Evolutionary conservation across 257 asterid species (phyloP), one percentile per base, ranked within the genome.

Genomic region (Agastache rugosa): DNA sequence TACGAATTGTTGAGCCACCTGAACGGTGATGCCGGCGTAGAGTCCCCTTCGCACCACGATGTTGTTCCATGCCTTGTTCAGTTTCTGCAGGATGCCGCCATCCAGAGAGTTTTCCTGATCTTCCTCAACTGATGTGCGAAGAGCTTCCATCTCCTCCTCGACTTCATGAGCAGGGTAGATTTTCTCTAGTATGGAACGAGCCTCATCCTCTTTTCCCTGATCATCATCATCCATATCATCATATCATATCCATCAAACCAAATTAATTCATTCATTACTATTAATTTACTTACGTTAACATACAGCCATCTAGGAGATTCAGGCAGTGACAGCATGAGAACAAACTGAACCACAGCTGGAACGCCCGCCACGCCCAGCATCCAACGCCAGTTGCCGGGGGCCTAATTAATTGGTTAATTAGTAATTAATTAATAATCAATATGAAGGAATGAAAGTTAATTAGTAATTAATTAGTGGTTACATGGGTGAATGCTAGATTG

Each of bases 291-390:
- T 50, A 50, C 56, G 50, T 85, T 76, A 23, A 81, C 67, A 69
- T 25, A 85, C 22, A 85, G 85, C 89, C 89, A 85, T 53, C 87
- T 75, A 16, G 89, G 89, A 37, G 89, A 85, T 44, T 85, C 89
- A 1, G 87, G 89, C 71, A 85, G 86, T 0, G 82, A 71, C 47
- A 79, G 0, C 89, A 85, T 85, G 63, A 85, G 19, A 7, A 80
- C 35, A 48, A 85, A 73, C 53, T 85, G 89, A 11, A 85, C 11
- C 2, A 68, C 8, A 6, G 89, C 86, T 1, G 89, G 89, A 72
- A 85, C 11, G 37, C 78, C 74, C 0, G 89, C 85, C 29, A 80
- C 77, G 0, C 89, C 89, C 11, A 85, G 75, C 89, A 82, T 85
- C 89, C 85, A 85, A 25, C 89, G 87, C 87, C 89, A 85, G 61